phyloP scores from a whole-genome alignment of 805 yeast genomes.

The Candida caryicola region DNA sequence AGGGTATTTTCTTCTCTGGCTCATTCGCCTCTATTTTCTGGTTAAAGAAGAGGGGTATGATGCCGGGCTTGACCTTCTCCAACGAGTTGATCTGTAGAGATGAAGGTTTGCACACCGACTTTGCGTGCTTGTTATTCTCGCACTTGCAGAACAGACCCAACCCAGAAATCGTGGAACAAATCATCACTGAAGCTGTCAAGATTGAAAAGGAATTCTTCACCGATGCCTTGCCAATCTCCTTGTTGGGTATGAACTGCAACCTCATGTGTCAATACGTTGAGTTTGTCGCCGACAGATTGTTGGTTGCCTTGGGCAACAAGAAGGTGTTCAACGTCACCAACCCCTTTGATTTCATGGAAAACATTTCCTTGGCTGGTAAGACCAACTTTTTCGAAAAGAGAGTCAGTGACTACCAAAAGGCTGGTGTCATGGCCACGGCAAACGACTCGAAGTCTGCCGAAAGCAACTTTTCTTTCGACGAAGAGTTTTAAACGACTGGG shows the following conservation, averaged over 20 bases:
- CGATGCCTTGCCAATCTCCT: slow-evolving; percentile 90
- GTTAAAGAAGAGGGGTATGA: slow-evolving; percentile 97
- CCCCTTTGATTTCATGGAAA: slow-evolving; percentile 99
- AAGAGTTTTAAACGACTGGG: slow-evolving; percentile 66
- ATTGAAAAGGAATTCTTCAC: slow-evolving; percentile 94
- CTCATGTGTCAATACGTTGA: slow-evolving; percentile 98
- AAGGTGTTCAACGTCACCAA: slow-evolving; percentile 83
- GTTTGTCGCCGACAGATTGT: slow-evolving; percentile 93
- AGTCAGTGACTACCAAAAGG: slow-evolving; percentile 97
- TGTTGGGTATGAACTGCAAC: slow-evolving; percentile 91
- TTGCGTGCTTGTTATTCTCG: slow-evolving; percentile 91
- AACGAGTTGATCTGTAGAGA: slow-evolving; percentile 97
- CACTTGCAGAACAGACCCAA: slow-evolving; percentile 90
- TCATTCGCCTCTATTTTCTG: slow-evolving; percentile 98
- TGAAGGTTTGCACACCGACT: slow-evolving; percentile 98
- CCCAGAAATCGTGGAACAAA: slow-evolving; percentile 71
- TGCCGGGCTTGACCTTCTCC: slow-evolving; percentile 98
- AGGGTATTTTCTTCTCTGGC: slow-evolving; percentile 97
- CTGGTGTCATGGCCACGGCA: slow-evolving; percentile 92
- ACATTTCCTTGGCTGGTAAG: slow-evolving; percentile 96
- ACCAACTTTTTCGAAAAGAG: slow-evolving; percentile 99
- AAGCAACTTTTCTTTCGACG: slow-evolving; percentile 78
- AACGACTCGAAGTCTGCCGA: slow-evolving; percentile 46
- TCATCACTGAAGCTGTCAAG: slow-evolving; percentile 90
- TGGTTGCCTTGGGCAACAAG: slow-evolving; percentile 86